phyloP scores from a whole-genome alignment of 1,284 basidiomycete genomes.

The Schizophyllum amplum region DNA sequence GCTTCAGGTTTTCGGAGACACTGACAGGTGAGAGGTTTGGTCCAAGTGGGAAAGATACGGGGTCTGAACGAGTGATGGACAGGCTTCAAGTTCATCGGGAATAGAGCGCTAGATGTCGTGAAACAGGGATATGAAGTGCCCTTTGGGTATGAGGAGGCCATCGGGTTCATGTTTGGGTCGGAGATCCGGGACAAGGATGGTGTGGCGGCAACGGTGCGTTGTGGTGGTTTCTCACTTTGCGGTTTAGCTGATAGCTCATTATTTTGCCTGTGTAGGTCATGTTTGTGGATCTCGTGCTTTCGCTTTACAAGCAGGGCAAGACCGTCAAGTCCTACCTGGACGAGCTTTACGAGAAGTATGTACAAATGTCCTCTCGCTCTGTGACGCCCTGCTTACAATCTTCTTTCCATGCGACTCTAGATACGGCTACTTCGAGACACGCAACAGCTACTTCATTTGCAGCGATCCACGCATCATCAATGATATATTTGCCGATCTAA shows the following conservation, averaged over 20 bases:
- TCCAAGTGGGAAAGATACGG: too few relatives aligned
- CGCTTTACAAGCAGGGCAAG: constrained; percentile 30
- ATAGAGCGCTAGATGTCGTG: constrained; percentile 61
- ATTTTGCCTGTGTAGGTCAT: constrained; percentile 1
- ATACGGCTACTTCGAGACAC: constrained; percentile 61
- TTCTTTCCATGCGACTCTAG: constrained; percentile 16
- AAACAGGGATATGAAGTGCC: constrained; percentile 62
- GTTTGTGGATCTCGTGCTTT: constrained; percentile 9
- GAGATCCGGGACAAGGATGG: constrained; percentile 81
- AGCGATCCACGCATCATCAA: constrained; percentile 54
- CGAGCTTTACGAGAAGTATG: constrained; percentile 57
- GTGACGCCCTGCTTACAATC: constrained; percentile 1
- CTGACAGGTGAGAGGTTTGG: constrained; percentile 73
- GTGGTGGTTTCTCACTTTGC: neutral
- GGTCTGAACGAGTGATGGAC: too few relatives aligned
- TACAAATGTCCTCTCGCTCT: constrained; percentile 5
- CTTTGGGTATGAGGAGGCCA: constrained; percentile 85
- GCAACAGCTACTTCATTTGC: constrained; percentile 78
- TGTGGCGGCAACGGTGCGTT: constrained; percentile 59
- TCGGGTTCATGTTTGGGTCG: constrained; percentile 83
- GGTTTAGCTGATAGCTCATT: too few relatives aligned
- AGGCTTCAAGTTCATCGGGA: constrained; percentile 85
- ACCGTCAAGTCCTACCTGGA: constrained; percentile 51
- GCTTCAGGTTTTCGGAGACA: constrained; percentile 77
- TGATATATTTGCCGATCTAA: constrained; percentile 57